Evolutionary conservation across 129 eudicot genomes (phyloP), one percentile per base, ranked within the genome.

Genomic region (Flaveria trinervia): DNA sequence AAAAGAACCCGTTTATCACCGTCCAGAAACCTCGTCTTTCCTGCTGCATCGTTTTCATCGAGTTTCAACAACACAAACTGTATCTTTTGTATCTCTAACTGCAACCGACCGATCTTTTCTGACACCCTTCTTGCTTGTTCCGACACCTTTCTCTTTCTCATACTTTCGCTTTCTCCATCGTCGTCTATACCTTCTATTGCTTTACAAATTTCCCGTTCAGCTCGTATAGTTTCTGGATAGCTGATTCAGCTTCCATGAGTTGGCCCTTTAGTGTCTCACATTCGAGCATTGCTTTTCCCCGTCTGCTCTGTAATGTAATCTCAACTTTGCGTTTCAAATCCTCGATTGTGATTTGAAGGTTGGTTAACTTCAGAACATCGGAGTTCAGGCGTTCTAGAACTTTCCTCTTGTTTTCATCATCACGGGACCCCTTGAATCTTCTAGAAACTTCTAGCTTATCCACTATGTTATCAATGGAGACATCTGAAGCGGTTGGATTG

Each of bases 321-420:
- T 89, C 88, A 14, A 91, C 77, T 66, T 89, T 91, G 87, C 85
- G 79, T 87, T 83, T 95, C 81, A 95, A 65, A 74, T 95, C 97
- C 70, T 92, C 92, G 10, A 95, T 88, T 0, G 99, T 95, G n/a
- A 92, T 95, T 28, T 95, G 94, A 65, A 92, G 99, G 77, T 92
- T 92, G 12, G 94, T 90, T 56, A 95, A 14, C 70, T 88, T 95
- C 76, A 84, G 92, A 45, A 86, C 88, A 62, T 95, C 99, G 0
- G 96, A 95, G 28, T 88, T 86, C 6, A 95, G 88, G 77, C 97
- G 81, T 73, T 92, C 96, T 5, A 95, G 68, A 16, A 90, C 84
- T 72, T 88, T 89, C 65, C 86, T 76, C 72, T 85, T 86, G 88
- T 76, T 87, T 71, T 85, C 93, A 54, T 84, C 93, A 43, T 62